Percentiles rank a stretch among this genome's conserved stretches.
Conservation (phyloP, 2,329 filamentous ascomycete genomes). For the Colletotrichum truncatum region DNA sequence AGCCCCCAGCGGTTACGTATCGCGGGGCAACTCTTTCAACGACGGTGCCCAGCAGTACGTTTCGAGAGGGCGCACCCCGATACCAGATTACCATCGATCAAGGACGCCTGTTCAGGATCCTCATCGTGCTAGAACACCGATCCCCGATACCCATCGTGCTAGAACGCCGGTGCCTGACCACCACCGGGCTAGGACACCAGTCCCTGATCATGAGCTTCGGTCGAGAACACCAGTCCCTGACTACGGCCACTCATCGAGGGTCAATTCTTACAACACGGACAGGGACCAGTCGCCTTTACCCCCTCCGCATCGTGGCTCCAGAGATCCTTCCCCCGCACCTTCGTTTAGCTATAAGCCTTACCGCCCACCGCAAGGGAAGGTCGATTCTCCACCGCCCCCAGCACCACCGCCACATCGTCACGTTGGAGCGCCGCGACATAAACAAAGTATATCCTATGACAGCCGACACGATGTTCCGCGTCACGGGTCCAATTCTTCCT, state of each 20-base stretch:
- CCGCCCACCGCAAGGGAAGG: constrained; percentile 42
- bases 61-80: constrained; percentile 23
- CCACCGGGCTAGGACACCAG: not conserved
- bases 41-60: constrained; percentile 28
- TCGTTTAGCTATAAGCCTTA: constrained; percentile 42
- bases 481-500: constrained; percentile 49
- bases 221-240: constrained; percentile 12
- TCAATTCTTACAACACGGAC: constrained; percentile 44
- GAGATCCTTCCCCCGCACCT: constrained; percentile 49
- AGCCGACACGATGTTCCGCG: constrained; percentile 39
- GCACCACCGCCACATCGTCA: constrained; percentile 87
- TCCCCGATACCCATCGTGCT: not conserved
- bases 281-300: constrained; percentile 41
- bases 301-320: constrained; percentile 40
- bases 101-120: not conserved
- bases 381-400: constrained; percentile 77
- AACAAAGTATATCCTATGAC: constrained; percentile 43
- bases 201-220: constrained; percentile 27
- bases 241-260: constrained; percentile 14
- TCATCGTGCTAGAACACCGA: constrained; percentile 1
- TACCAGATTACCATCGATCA: constrained; percentile 1
- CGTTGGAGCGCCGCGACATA: constrained; percentile 45
- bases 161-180: constrained; percentile 15
- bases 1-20: constrained; percentile 24
- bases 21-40: constrained; percentile 28